A percentile compares a stretch with the other conserved stretches of the same genome.
These are phyloP conservation scores for Pythium grandisporangium DNA, from an alignment of 352 stramenopile species.

Conservation along the genomic window DNA sequence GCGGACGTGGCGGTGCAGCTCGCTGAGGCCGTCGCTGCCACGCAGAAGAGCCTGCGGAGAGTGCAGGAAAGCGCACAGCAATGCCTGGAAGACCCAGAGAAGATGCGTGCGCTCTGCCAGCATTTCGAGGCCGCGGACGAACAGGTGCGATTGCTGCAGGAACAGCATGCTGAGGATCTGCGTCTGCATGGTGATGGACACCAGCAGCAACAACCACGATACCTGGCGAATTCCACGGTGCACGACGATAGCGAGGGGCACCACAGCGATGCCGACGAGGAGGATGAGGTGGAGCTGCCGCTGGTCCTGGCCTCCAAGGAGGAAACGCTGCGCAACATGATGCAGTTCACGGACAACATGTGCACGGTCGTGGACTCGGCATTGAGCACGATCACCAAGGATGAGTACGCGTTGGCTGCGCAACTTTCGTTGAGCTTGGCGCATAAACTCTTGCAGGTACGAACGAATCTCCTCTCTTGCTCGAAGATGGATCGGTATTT, in stretches of 20 bases:
- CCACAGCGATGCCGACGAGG: neutral
- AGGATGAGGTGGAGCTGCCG: neutral
- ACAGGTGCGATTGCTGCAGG: slow-evolving; percentile 26
- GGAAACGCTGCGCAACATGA: slow-evolving; percentile 64
- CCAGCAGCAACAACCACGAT: neutral
- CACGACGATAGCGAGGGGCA: slow-evolving; percentile 2
- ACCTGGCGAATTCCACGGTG: too few relatives aligned
- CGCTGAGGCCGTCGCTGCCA: slow-evolving; percentile 41
- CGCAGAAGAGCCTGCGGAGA: slow-evolving; percentile 51
- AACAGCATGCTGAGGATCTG: slow-evolving; percentile 12
- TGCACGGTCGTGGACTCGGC: slow-evolving; percentile 66
- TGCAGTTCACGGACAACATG: slow-evolving; percentile 67
- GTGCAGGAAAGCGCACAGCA: slow-evolving; percentile 40
- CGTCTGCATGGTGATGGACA: too few relatives aligned
- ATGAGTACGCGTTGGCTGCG: slow-evolving; percentile 53
- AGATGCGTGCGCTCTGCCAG: slow-evolving; percentile 46
- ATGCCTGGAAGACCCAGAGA: slow-evolving; percentile 53
- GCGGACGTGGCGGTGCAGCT: slow-evolving; percentile 44
- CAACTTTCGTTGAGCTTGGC: slow-evolving; percentile 70
- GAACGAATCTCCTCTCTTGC: too few relatives aligned
- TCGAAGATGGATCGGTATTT: too few relatives aligned
- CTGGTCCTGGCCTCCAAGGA: slow-evolving; percentile 29
- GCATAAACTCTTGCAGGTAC: slow-evolving; percentile 53
- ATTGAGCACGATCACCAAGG: slow-evolving; percentile 60
- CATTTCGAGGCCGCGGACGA: slow-evolving; percentile 39